These are phyloP conservation scores for Penicillium crystallinum DNA, from an alignment of 495 filamentous ascomycete genomes.

Conservation along the genomic window DNA sequence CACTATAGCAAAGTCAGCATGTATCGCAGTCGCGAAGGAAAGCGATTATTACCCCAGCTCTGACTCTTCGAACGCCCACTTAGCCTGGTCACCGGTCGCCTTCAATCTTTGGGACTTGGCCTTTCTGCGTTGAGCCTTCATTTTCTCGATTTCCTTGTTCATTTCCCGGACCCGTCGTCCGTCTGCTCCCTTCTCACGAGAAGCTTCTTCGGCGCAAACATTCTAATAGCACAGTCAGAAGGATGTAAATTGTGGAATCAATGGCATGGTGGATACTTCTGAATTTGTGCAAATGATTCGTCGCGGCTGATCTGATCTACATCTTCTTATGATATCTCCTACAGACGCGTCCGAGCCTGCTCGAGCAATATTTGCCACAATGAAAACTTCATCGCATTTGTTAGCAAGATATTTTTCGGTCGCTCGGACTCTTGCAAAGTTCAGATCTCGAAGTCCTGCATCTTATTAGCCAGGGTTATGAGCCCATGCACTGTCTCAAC, in stretches of 20 bases:
- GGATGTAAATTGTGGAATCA: not conserved
- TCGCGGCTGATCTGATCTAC: conserved; percentile 9
- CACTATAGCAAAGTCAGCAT: conserved; percentile 7
- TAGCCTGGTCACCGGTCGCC: not conserved
- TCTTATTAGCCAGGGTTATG: not conserved
- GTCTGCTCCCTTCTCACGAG: not conserved
- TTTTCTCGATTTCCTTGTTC: not conserved
- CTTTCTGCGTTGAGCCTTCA: not conserved
- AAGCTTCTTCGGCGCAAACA: conserved; percentile 14
- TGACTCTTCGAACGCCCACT: not conserved
- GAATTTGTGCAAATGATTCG: conserved; percentile 24
- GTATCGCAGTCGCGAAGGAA: not conserved
- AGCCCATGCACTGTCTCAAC: not conserved
- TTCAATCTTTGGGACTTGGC: not conserved
- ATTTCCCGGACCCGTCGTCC: not conserved
- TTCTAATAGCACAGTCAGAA: conserved; percentile 9
- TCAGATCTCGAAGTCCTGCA: conserved; percentile 21
- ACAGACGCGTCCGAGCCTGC: conserved; percentile 19
- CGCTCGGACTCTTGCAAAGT: conserved; percentile 22
- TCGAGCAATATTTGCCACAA: conserved; percentile 22
- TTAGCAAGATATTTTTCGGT: conserved; percentile 27
- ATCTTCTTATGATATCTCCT: conserved; percentile 16
- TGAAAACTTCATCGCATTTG: conserved; percentile 28
- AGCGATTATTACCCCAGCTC: not conserved
- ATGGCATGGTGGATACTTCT: conserved; percentile 13